Conservation (phyloP, 2,329 filamentous ascomycete species). For the Diaporthe destruens region DNA sequence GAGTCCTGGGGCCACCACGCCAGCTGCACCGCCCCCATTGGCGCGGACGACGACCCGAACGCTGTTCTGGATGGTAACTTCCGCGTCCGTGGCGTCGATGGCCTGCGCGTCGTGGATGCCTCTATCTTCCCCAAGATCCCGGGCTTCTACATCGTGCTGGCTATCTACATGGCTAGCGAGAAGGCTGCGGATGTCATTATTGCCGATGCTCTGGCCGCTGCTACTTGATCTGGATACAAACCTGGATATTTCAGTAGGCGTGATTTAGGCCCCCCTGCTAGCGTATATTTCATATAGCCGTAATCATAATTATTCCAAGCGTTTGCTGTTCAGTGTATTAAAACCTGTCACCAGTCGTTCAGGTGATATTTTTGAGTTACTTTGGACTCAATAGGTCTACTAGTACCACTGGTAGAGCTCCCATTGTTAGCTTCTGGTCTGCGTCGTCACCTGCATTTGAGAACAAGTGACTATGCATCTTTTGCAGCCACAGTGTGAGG, state of each 20-base stretch:
- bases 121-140: conserved; percentile 31
- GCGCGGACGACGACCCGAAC: conserved; percentile 1
- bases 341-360: not conserved
- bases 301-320: conserved; percentile 7
- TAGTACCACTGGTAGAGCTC: no score
- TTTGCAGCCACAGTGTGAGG: not conserved
- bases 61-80: conserved; percentile 14
- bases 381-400: no score
- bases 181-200: conserved; percentile 33
- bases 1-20: conserved; percentile 33
- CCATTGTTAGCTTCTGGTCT: no score
- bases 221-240: not conserved
- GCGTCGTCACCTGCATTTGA: no score
- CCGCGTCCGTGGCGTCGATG: conserved; percentile 19
- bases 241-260: no score
- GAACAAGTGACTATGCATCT: not conserved
- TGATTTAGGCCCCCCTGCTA: not conserved
- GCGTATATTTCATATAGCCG: not conserved
- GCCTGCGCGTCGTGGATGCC: conserved; percentile 30
- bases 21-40: conserved; percentile 30
- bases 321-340: not conserved
- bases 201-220: conserved; percentile 11
- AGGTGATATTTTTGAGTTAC: no score
- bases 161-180: conserved; percentile 30
- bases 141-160: conserved; percentile 25